Evolutionary conservation across 345 rosid genomes (phyloP).

Genomic region (Aegle marmelos): DNA sequence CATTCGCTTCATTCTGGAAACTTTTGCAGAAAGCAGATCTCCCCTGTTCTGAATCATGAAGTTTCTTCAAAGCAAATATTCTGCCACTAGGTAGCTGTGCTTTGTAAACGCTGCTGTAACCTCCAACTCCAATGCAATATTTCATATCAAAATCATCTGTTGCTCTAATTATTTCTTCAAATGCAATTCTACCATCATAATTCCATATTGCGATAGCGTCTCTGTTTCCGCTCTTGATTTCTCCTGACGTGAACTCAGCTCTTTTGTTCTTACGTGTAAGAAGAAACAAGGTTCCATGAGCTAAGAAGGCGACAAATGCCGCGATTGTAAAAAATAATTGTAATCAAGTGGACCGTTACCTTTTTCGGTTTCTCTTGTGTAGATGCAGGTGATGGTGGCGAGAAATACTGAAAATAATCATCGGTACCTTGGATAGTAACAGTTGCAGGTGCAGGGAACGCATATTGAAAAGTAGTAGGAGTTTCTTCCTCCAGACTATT

Average conservation of each 20-base stretch:
- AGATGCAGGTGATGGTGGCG: no score
- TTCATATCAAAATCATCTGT: slow-evolving; percentile 16
- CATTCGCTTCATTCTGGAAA: slow-evolving; percentile 4
- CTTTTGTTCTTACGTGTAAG: neutral
- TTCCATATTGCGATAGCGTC: slow-evolving; percentile 10
- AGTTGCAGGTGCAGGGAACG: no score
- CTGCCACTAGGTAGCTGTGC: neutral
- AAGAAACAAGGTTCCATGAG: neutral
- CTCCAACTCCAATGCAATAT: slow-evolving; percentile 20
- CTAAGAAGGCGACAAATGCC: neutral
- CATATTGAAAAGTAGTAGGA: no score
- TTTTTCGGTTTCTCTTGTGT: no score
- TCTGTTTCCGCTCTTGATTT: neutral
- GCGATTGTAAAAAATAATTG: neutral
- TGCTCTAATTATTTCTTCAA: slow-evolving; percentile 9
- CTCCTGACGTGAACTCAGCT: neutral
- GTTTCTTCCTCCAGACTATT: no score
- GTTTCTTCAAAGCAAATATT: slow-evolving; percentile 20
- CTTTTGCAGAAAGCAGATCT: neutral
- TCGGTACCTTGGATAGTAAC: no score
- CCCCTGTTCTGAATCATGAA: slow-evolving; percentile 2
- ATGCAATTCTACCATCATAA: slow-evolving; percentile 15
- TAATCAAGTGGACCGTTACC: neutral
- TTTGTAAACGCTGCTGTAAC: slow-evolving; percentile 18
- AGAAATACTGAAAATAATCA: no score